Evolutionary conservation across 106 monocot genomes (phyloP).

Genomic region (Dioscorea alata): DNA sequence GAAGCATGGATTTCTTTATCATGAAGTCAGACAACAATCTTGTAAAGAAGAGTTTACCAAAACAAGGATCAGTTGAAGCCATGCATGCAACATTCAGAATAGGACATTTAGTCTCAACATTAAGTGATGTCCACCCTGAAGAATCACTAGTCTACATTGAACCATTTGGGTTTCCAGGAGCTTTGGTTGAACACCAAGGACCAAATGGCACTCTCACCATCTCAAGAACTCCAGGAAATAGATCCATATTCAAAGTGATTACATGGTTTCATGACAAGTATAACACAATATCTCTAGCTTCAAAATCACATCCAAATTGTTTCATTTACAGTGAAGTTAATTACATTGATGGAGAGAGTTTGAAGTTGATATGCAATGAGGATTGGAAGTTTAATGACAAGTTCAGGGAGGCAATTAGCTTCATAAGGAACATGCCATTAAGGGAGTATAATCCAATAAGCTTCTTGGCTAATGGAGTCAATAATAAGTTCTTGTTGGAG

Average conservation of each 20-base stretch:
- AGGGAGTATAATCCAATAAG: slow-evolving; percentile 18
- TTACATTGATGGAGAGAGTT: slow-evolving; percentile 1
- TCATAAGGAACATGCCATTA: not conserved
- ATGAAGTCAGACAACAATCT: slow-evolving; percentile 43
- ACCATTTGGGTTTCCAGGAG: slow-evolving; percentile 75
- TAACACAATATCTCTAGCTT: slow-evolving; percentile 44
- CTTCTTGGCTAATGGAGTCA: slow-evolving; percentile 15
- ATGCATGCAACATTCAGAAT: slow-evolving; percentile 72
- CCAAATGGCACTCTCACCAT: slow-evolving; percentile 22
- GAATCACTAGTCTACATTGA: slow-evolving; percentile 6
- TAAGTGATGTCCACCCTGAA: slow-evolving; percentile 12
- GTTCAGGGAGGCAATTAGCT: slow-evolving; percentile 4
- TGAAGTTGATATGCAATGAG: slow-evolving; percentile 5
- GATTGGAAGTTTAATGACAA: not conserved
- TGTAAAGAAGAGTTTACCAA: slow-evolving; percentile 41
- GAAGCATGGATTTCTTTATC: slow-evolving; percentile 29
- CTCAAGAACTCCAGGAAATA: slow-evolving; percentile 2
- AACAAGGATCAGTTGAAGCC: slow-evolving; percentile 40
- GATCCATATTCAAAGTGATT: slow-evolving; percentile 41
- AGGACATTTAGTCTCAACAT: slow-evolving; percentile 11
- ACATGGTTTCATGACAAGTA: slow-evolving; percentile 37
- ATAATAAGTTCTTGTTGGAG: slow-evolving; percentile 29
- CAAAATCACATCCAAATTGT: slow-evolving; percentile 35
- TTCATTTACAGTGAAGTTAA: slow-evolving; percentile 31
- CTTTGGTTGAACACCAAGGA: slow-evolving; percentile 37